Conservation (phyloP, 352 stramenopile genomes). For the Globisporangium radiosum region DNA sequence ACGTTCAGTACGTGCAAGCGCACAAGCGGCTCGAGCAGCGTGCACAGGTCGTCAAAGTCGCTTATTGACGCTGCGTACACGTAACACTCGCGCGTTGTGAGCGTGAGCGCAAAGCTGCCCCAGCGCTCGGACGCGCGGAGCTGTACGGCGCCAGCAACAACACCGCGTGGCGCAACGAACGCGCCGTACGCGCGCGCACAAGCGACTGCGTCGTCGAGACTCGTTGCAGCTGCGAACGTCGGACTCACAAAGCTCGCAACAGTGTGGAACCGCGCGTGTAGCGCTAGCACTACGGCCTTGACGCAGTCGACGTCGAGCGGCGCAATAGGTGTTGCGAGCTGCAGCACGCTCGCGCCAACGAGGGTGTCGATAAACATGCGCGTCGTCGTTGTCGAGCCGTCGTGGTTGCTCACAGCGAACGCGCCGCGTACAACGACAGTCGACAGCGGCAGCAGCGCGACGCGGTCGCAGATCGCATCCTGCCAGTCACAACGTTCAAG, state of each 20-base stretch:
- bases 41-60: background rate
- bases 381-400: too few relatives aligned
- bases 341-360: background rate
- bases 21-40: background rate
- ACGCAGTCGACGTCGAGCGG: constrained; percentile 3
- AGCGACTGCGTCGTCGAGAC: background rate
- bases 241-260: constrained; percentile 5
- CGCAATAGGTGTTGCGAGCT: background rate
- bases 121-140: background rate
- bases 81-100: background rate
- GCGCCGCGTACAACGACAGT: background rate
- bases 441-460: constrained; percentile 1
- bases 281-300: too few relatives aligned
- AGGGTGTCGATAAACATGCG: constrained; percentile 1
- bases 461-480: background rate
- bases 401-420: too few relatives aligned
- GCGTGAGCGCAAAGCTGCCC: background rate
- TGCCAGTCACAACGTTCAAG: too few relatives aligned
- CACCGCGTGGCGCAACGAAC: background rate
- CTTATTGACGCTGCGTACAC: background rate
- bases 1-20: background rate
- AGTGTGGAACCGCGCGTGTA: too few relatives aligned
- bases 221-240: background rate
- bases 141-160: background rate
- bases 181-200: constrained; percentile 1